These are phyloP conservation scores for Pseudoturritis turrita DNA, from an alignment of 345 rosid species.

Conservation along the genomic window DNA sequence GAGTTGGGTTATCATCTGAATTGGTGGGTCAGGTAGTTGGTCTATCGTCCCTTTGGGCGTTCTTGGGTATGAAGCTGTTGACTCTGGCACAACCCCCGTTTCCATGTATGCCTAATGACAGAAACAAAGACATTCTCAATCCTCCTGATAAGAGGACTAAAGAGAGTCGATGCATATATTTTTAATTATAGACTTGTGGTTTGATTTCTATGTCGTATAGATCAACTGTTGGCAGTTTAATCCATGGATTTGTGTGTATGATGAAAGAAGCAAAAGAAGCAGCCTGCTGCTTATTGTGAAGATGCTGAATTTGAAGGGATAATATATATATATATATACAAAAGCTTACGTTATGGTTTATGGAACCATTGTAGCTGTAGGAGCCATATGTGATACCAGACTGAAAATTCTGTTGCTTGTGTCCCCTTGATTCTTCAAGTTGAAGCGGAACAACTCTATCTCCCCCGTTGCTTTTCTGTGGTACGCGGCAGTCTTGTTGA, in stretches of 20 bases:
- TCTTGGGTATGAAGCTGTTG: constrained; percentile 44
- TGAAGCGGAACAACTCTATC: constrained; percentile 75
- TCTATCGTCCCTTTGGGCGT: constrained; percentile 50
- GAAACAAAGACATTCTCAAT: constrained; percentile 27
- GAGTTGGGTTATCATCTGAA: constrained; percentile 60
- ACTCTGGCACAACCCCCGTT: constrained; percentile 58
- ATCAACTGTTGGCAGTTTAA: neutral
- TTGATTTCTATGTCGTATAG: neutral
- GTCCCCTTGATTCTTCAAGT: constrained; percentile 36
- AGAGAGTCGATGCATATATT: constrained; percentile 12
- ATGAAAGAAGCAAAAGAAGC: neutral
- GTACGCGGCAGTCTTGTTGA: constrained; percentile 29
- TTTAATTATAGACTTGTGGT: neutral
- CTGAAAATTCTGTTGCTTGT: constrained; percentile 39
- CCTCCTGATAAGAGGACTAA: constrained; percentile 23
- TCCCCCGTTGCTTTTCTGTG: constrained; percentile 45
- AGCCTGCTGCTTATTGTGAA: neutral
- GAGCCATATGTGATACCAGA: constrained; percentile 44
- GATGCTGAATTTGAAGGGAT: neutral
- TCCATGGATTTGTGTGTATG: neutral
- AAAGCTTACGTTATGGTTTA: constrained; percentile 50
- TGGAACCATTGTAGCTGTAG: constrained; percentile 44
- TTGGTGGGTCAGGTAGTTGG: constrained; percentile 48
- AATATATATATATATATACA: neutral
- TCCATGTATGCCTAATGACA: constrained; percentile 56